Conservation (phyloP, 805 yeast species). For the Candida insectorum region DNA sequence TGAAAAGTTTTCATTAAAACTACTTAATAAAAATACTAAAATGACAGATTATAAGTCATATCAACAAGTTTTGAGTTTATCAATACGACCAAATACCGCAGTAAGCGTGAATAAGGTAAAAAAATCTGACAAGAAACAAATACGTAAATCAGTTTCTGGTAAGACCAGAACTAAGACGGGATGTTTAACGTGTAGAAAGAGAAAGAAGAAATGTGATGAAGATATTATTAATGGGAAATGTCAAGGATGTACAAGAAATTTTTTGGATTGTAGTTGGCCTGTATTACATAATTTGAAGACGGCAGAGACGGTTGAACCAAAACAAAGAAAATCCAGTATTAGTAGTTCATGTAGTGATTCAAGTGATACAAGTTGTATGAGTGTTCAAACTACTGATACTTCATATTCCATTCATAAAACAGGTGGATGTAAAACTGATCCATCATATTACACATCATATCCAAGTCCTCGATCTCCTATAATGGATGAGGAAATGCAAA, state of each 20-base stretch:
- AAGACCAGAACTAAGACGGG: slow-evolving; percentile 45
- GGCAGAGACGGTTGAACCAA: slow-evolving; percentile 1
- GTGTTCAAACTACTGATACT: not conserved
- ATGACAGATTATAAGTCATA: slow-evolving; percentile 30
- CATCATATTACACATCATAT: no score
- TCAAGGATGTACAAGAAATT: slow-evolving; percentile 43
- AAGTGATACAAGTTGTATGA: slow-evolving; percentile 6
- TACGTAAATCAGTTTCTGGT: slow-evolving; percentile 12
- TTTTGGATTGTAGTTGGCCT: slow-evolving; percentile 44
- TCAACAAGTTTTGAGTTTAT: slow-evolving; percentile 34
- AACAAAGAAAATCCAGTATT: slow-evolving; percentile 1
- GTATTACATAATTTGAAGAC: slow-evolving; percentile 11
- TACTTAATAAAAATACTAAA: no score
- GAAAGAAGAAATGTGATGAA: slow-evolving; percentile 66
- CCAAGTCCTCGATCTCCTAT: slow-evolving; percentile 15
- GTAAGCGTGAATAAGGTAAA: slow-evolving; percentile 6
- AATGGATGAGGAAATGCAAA: slow-evolving; percentile 8
- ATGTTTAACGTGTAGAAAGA: slow-evolving; percentile 58
- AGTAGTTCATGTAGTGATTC: slow-evolving; percentile 9
- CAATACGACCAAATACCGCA: slow-evolving; percentile 20
- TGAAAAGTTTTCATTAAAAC: no score
- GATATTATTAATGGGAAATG: slow-evolving; percentile 40
- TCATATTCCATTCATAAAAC: not conserved
- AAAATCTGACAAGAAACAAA: slow-evolving; percentile 13
- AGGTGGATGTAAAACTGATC: no score